Conservation (phyloP, 179 eudicot genomes). For the Monotropa hypopitys region DNA sequence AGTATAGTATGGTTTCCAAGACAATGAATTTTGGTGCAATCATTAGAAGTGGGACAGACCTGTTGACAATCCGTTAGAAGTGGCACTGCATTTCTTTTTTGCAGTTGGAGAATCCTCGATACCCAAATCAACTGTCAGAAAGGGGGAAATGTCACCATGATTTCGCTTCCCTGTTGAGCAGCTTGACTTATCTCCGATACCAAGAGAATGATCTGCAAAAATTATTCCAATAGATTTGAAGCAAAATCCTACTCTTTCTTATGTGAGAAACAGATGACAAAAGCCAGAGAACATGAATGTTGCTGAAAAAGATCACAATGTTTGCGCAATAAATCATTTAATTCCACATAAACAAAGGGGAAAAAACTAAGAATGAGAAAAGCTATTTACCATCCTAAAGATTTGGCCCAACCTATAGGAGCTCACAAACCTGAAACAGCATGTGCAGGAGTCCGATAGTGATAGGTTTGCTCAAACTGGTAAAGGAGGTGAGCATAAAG, state of each 20-base stretch:
- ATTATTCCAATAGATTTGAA: background rate
- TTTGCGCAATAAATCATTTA: background rate
- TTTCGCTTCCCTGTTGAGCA: slow-evolving; percentile 21
- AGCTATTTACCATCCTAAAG: background rate
- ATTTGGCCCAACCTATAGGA: slow-evolving; percentile 3
- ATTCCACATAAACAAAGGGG: background rate
- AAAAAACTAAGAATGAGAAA: background rate
- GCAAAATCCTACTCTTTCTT: background rate
- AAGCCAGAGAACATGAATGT: background rate
- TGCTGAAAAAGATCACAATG: background rate
- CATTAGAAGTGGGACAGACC: too few species aligned
- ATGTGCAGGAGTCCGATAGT: slow-evolving; percentile 12
- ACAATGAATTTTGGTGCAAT: background rate
- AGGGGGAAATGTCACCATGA: slow-evolving; percentile 6
- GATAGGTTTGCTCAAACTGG: slow-evolving; percentile 32
- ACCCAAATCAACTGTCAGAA: background rate
- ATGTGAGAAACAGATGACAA: background rate
- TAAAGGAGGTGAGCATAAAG: slow-evolving; percentile 23
- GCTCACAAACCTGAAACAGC: slow-evolving; percentile 9
- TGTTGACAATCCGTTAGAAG: slow-evolving; percentile 7
- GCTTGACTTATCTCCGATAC: slow-evolving; percentile 7
- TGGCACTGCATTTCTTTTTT: slow-evolving; percentile 11
- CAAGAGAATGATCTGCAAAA: slow-evolving; percentile 10
- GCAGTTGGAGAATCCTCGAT: background rate
- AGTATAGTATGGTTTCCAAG: background rate